Base-by-base conservation (phyloP, 176 grass and related monocot species). In the Neostapfia colusana region DNA sequence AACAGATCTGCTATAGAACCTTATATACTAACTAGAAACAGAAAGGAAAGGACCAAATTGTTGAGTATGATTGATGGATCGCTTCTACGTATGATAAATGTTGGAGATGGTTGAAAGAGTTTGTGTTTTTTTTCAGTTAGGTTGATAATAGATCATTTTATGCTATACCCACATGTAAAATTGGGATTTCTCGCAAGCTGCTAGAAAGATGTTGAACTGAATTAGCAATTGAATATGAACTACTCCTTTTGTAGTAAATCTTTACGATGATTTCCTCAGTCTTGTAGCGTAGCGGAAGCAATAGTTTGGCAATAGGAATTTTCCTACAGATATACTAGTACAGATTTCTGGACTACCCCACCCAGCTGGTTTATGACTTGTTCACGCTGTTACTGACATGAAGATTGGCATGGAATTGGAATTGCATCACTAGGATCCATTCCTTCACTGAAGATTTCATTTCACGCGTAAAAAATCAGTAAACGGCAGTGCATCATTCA, bases 381-480 rank as follows among this genome's bases (percentile, higher is more conserved):
- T 48, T 73, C 50, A 40, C 9, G 20, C n/a, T 53, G 0, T 59
- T 58, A 62, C 16, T 84, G 46, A 20, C 46, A 55, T 84, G 45
- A 7, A 35, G 25, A 56, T 70, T 35, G 15, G 31, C 57, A 25
- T 27, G 36, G 21, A 20, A 72, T 53, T 79, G 1, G 65, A 73
- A 74, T 24, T 66, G 61, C 63, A 24, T 25, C 8, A 5, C 48
- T 56, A 56, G 25, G 13, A 36, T 65, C 31, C 49, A 27, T 46
- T 10, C 43, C 44, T 25, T 16, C 48, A 24, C 63, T 11, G 63
- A 28, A 21, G 81, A 61, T 50, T 37, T 65, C 20, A 21, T 54
- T 6, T 3, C 2, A 60, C 66, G 27, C 13, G 39, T 44, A 15
- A 15, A 60, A n/a, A 12, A 50, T 18, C 18, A 25, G 36, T 17